phyloP scores from a whole-genome alignment of 202 grass and related monocot species.

The Schoenoplectus tabernaemontani region DNA sequence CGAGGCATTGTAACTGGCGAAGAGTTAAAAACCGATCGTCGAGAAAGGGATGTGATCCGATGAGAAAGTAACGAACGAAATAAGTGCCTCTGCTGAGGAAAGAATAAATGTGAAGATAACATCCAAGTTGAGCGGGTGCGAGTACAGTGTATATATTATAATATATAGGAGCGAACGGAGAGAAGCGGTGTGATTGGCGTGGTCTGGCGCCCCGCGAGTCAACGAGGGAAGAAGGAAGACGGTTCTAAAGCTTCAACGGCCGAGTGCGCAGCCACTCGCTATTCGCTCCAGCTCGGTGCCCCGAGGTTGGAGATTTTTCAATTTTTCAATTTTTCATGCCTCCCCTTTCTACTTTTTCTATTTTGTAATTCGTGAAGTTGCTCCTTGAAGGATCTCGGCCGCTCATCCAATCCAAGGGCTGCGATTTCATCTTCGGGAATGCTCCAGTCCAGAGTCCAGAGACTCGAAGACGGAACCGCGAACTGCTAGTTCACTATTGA shows the following conservation, averaged over 20 bases:
- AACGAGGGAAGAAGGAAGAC: neutral
- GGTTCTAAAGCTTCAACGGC: neutral
- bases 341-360: too few species aligned
- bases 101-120: conserved; percentile 5
- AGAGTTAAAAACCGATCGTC: conserved; percentile 2
- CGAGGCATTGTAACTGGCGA: conserved; percentile 11
- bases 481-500: too few species aligned
- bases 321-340: too few species aligned
- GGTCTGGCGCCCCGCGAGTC: neutral
- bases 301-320: too few species aligned
- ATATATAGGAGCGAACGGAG: neutral
- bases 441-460: too few species aligned
- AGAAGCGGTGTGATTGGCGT: neutral
- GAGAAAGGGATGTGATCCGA: neutral
- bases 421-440: too few species aligned
- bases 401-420: too few species aligned
- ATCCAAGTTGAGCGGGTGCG: neutral
- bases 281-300: too few species aligned
- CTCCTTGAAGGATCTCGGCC: too few species aligned
- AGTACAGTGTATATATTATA: too few species aligned
- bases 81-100: neutral
- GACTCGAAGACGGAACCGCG: too few species aligned
- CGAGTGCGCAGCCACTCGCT: conserved; percentile 12
- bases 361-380: too few species aligned
- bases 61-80: neutral